phyloP scores from a whole-genome alignment of 495 filamentous ascomycete genomes.

The Endocarpon pusillum region DNA sequence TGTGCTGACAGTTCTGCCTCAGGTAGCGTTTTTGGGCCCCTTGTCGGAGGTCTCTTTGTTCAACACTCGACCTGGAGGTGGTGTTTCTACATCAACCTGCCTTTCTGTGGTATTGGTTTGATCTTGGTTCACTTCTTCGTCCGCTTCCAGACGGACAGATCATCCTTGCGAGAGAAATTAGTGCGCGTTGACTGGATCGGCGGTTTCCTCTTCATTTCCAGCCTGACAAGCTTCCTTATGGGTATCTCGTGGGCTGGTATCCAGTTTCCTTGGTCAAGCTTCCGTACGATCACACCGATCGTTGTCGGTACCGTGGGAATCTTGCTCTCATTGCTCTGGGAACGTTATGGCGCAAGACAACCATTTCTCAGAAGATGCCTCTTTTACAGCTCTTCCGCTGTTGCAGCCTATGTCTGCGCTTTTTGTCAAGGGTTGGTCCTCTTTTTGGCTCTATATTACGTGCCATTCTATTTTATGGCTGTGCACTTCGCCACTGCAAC shows the following conservation, averaged over 20 bases:
- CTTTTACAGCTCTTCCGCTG: slow-evolving; percentile 20
- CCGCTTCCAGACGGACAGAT: slow-evolving; percentile 8
- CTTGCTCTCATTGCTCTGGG: slow-evolving; percentile 19
- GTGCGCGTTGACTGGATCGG: slow-evolving; percentile 24
- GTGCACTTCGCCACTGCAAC: slow-evolving; percentile 26
- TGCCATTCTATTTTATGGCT: slow-evolving; percentile 23
- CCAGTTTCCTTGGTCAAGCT: slow-evolving; percentile 32
- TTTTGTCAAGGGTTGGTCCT: slow-evolving; percentile 32
- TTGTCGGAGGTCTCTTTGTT: slow-evolving; percentile 35
- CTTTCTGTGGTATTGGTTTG: slow-evolving; percentile 18
- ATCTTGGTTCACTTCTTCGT: slow-evolving; percentile 13
- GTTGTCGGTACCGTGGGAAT: slow-evolving; percentile 20
- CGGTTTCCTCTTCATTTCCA: slow-evolving; percentile 27
- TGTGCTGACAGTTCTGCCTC: too few species aligned
- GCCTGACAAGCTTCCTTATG: slow-evolving; percentile 32
- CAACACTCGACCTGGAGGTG: slow-evolving; percentile 47
- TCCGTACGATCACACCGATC: slow-evolving; percentile 28
- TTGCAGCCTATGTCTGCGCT: slow-evolving; percentile 19
- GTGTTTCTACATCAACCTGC: slow-evolving; percentile 39
- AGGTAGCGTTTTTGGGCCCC: slow-evolving; percentile 9
- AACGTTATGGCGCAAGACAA: slow-evolving; percentile 22
- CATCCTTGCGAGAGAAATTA: slow-evolving; percentile 7
- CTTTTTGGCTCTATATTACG: slow-evolving; percentile 27
- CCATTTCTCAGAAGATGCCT: slow-evolving; percentile 31
- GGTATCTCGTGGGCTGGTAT: slow-evolving; percentile 40